These are phyloP conservation scores for Nyctanthes arbortristis DNA, from an alignment of 257 asterid species.

Conservation along the genomic window DNA sequence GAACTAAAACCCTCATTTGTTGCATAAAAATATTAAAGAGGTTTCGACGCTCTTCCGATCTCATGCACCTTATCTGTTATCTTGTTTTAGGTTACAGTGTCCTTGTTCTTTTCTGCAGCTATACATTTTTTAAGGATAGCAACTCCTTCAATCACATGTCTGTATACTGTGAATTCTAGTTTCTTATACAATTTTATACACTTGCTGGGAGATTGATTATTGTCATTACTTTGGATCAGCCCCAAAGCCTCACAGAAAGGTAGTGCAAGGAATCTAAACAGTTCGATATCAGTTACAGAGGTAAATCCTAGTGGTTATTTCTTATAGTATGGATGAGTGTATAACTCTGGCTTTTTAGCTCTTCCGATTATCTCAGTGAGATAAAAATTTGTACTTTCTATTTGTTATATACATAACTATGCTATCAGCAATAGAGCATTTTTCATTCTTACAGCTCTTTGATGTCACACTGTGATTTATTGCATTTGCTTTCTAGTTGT, in stretches of 20 bases:
- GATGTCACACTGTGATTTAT: background rate
- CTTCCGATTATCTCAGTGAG: background rate
- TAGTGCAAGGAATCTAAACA: constrained; percentile 31
- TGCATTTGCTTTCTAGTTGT: background rate
- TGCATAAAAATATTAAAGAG: background rate
- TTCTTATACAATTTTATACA: background rate
- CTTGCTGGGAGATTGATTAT: background rate
- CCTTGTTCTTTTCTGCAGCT: constrained; percentile 15
- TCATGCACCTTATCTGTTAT: background rate
- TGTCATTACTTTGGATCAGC: constrained; percentile 41
- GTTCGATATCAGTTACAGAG: constrained; percentile 26
- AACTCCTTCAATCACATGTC: background rate
- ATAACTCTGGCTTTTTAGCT: constrained; percentile 1
- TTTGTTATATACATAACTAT: constrained; percentile 13
- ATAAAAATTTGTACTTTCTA: constrained; percentile 8
- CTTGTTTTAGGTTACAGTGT: background rate
- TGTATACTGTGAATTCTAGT: background rate
- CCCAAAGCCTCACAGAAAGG: constrained; percentile 78
- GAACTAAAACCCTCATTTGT: background rate
- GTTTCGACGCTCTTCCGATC: constrained; percentile 1
- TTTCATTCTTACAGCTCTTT: constrained; percentile 9
- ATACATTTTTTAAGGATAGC: background rate
- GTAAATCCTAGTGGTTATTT: constrained; percentile 27
- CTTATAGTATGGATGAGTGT: constrained; percentile 14
- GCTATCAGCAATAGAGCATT: background rate